A percentile compares a stretch with the other conserved stretches of the same genome.
Conservation (phyloP, 75 land plant genomes). For the Cunninghamia lanceolata region DNA sequence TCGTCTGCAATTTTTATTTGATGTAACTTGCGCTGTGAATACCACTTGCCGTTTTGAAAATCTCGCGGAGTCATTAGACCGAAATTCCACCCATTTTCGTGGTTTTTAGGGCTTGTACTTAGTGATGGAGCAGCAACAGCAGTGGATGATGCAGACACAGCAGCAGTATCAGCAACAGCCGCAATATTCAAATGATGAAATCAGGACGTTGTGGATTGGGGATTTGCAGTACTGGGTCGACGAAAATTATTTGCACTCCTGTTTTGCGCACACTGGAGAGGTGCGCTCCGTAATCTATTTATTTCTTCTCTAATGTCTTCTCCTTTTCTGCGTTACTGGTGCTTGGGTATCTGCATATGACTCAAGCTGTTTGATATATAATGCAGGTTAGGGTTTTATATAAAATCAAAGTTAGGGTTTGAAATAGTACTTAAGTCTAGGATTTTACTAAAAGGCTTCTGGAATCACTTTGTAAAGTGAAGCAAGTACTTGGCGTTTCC, state of each 20-base stretch:
- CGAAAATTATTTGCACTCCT: slow-evolving; percentile 58
- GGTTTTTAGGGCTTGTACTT: neutral
- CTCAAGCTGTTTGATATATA: too few relatives aligned
- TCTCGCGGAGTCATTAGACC: neutral
- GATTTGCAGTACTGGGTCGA: slow-evolving; percentile 90
- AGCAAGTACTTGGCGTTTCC: too few relatives aligned
- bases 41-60: neutral
- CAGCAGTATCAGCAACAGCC: slow-evolving; percentile 9
- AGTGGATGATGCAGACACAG: slow-evolving; percentile 6
- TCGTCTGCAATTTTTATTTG: too few relatives aligned
- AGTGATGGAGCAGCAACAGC: neutral
- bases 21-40: too few relatives aligned
- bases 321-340: too few relatives aligned
- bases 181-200: slow-evolving; percentile 32
- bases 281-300: neutral
- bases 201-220: slow-evolving; percentile 76
- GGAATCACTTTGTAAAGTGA: too few relatives aligned
- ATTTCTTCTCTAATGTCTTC: neutral
- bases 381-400: too few relatives aligned
- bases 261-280: slow-evolving; percentile 34
- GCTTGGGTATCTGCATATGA: too few relatives aligned
- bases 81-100: neutral
- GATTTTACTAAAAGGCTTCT: too few relatives aligned
- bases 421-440: too few relatives aligned
- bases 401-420: too few relatives aligned